phyloP scores from a whole-genome alignment of 1,284 basidiomycete species.

The Fomitopsis palustris region DNA sequence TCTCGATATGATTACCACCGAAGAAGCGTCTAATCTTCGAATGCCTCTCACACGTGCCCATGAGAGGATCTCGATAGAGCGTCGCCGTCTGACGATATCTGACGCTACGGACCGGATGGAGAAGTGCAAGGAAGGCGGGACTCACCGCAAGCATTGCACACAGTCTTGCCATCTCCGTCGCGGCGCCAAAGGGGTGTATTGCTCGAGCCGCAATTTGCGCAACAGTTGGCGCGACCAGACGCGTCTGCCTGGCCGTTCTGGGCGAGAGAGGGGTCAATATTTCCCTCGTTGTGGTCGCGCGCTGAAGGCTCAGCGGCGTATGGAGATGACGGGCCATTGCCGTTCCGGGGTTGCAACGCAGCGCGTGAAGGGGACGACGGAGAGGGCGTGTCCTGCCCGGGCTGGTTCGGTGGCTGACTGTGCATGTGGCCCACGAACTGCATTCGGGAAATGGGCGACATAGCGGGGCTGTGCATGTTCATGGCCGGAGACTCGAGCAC shows the following conservation, averaged over 20 bases:
- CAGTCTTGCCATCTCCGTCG: conserved; percentile 73
- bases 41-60: conserved; percentile 30
- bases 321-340: conserved; percentile 13
- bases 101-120: conserved; percentile 23
- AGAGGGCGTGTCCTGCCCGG: conserved; percentile 25
- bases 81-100: conserved; percentile 15
- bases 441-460: conserved; percentile 25
- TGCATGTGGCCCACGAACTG: conserved; percentile 29
- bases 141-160: conserved; percentile 89
- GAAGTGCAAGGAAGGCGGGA: conserved; percentile 29
- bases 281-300: conserved; percentile 17
- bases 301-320: conserved; percentile 25
- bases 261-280: conserved; percentile 23
- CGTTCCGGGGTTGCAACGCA: conserved; percentile 20
- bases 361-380: conserved; percentile 24
- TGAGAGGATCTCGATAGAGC: conserved; percentile 22
- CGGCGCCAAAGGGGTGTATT: conserved; percentile 82
- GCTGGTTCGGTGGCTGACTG: conserved; percentile 31
- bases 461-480: conserved; percentile 27
- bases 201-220: conserved; percentile 69
- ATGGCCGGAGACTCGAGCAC: conserved; percentile 27
- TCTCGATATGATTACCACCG: conserved; percentile 29
- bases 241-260: conserved; percentile 19
- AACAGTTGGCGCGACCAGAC: conserved; percentile 28
- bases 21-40: conserved; percentile 15